phyloP scores from a whole-genome alignment of 129 eudicot species.

The Chrysanthemum makinoi region DNA sequence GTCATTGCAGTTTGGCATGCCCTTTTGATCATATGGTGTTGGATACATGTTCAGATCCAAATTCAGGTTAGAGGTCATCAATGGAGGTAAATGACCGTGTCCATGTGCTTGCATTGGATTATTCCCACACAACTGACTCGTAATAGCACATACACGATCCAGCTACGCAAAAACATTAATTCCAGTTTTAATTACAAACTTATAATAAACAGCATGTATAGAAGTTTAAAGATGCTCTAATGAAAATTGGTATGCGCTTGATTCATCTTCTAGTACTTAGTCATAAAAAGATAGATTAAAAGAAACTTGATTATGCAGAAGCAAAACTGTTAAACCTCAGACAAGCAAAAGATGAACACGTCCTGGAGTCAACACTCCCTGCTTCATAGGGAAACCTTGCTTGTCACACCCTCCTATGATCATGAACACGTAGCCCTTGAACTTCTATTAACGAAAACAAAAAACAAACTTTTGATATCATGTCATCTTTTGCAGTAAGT shows the following conservation, averaged over 20 bases:
- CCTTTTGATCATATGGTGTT: slow-evolving; percentile 59
- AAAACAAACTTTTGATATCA: too few species aligned
- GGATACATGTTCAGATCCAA: slow-evolving; percentile 73
- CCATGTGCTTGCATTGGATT: slow-evolving; percentile 53
- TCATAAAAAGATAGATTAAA: neutral
- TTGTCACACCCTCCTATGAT: neutral
- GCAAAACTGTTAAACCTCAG: neutral
- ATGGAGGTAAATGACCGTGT: slow-evolving; percentile 42
- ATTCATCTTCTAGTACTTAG: neutral
- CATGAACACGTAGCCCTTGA: neutral
- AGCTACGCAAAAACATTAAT: slow-evolving; percentile 41
- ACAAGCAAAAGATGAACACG: neutral
- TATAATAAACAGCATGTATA: too few species aligned
- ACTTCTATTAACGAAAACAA: too few species aligned
- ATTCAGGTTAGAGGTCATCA: slow-evolving; percentile 46
- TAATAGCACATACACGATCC: slow-evolving; percentile 70
- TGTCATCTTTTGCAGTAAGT: too few species aligned
- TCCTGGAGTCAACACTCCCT: neutral
- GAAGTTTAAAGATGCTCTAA: too few species aligned
- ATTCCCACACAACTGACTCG: slow-evolving; percentile 62
- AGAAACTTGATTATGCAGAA: too few species aligned
- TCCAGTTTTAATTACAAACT: neutral
- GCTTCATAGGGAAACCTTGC: neutral
- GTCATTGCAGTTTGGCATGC: slow-evolving; percentile 41
- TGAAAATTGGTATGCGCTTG: too few species aligned